Base-by-base conservation (phyloP, 2,329 filamentous ascomycete genomes). In the Ascochyta viciae-villosae region DNA sequence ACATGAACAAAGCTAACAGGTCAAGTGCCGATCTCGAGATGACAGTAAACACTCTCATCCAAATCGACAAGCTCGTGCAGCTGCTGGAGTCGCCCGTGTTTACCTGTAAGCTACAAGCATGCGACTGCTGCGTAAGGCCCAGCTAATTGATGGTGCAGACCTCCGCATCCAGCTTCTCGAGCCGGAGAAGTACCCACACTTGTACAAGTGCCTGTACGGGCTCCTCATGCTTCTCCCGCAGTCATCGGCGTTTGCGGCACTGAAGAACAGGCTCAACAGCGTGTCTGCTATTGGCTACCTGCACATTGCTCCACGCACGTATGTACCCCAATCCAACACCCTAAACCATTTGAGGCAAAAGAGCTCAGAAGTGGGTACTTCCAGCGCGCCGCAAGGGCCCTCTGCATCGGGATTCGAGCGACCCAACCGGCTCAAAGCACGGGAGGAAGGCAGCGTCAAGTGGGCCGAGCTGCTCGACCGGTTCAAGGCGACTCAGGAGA, bases 151-250 rank as follows among this genome's bases (percentile, higher is more conserved):
- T 10, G 3, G 15, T 9, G 4, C 59, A 96, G 92, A 98, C 76
- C 87, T 99, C 42, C 91, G 95, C 39, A 87, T 99, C 46, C 95
- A 99, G 73, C 84, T 99, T 9, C 85, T 99, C 8, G 95, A 99
- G 73, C 95, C 95, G 1, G 96, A 99, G 73, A 92, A 90, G 74
- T 94, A 94, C 65, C 95, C 95, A 2, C 91, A 96, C 73, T 82
- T 99, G 1, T 98, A 99, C 82, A 97, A 97, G 78, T 99, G 95
- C 77, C 86, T 99, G 44, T 99, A 98, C 71, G 95, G 95, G 9
- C 85, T 99, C 41, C 82, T 99, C 50, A 99, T 99, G 95, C 88
- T 99, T 16, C 84, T 99, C n/a, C 95, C 95, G 0, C 95, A 99
- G 77, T 98, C 94, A 15, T 96, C 92, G 26, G 96, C 95, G 8